A percentile compares a stretch with the other conserved stretches of the same genome.
Evolutionary conservation across 495 filamentous ascomycete genomes (phyloP).

Genomic region (Darksidea phi): DNA sequence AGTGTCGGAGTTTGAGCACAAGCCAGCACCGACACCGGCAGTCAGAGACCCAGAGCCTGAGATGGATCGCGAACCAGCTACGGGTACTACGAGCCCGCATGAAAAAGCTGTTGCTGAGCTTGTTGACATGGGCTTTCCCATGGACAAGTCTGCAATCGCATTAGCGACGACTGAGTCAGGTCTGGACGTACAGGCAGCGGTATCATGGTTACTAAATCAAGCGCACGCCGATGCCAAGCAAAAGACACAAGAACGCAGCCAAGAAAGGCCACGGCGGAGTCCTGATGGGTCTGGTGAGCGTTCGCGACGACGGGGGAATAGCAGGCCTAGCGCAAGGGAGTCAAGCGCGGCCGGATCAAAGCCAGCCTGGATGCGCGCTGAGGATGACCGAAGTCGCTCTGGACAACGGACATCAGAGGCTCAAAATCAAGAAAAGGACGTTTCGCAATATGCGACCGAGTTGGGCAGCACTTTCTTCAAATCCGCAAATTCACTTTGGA

Average conservation of each 20-base stretch:
- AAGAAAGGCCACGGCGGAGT: conserved; percentile 25
- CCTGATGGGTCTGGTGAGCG: conserved; percentile 39
- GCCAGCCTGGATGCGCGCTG: conserved; percentile 51
- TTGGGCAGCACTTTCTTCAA: conserved; percentile 84
- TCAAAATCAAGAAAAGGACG: conserved; percentile 65
- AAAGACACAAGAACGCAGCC: conserved; percentile 50
- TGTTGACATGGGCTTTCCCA: conserved; percentile 91
- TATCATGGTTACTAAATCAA: conserved; percentile 85
- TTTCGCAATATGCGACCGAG: conserved; percentile 75
- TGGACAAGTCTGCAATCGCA: conserved; percentile 74
- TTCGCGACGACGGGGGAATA: conserved; percentile 35
- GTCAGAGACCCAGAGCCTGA: conserved; percentile 23
- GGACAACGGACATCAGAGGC: conserved; percentile 50
- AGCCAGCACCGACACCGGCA: conserved; percentile 46
- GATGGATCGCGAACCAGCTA: conserved; percentile 36
- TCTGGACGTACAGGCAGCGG: conserved; percentile 79
- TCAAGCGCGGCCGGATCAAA: conserved; percentile 40
- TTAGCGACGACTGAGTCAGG: conserved; percentile 76
- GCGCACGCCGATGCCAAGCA: conserved; percentile 73
- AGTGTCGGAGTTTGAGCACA: conserved; percentile 62
- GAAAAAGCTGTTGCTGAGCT: conserved; percentile 85
- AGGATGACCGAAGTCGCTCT: conserved; percentile 40
- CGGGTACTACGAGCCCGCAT: conserved; percentile 52
- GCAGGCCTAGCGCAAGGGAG: conserved; percentile 39
- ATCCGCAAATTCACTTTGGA: conserved; percentile 93